Evolutionary conservation across 768 basidiomycete genomes (phyloP).

Genomic region (Tremella yokohamensis): DNA sequence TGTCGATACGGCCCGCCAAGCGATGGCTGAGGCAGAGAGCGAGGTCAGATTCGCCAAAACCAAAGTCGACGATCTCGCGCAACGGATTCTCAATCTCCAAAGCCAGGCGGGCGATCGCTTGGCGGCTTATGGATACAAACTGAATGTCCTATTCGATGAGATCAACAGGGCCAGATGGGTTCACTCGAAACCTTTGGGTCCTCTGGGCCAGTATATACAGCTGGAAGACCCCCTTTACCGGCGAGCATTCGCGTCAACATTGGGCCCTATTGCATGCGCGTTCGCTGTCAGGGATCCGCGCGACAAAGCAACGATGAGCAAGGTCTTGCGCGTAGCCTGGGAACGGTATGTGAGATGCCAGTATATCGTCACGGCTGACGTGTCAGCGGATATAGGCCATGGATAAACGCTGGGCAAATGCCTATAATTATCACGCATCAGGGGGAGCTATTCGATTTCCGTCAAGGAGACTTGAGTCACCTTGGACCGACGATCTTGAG

Average conservation of each 20-base stretch:
- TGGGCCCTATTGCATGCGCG: slow-evolving; percentile 61
- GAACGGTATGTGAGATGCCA: slow-evolving; percentile 7
- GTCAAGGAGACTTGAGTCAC: slow-evolving; percentile 64
- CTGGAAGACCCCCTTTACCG: slow-evolving; percentile 69
- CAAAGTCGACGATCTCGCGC: too few relatives aligned
- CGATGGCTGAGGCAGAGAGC: too few relatives aligned
- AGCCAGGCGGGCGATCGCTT: slow-evolving; percentile 25
- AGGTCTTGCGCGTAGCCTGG: slow-evolving; percentile 51
- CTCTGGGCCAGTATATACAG: slow-evolving; percentile 73
- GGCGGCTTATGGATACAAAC: slow-evolving; percentile 38
- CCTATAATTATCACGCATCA: slow-evolving; percentile 51
- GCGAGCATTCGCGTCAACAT: slow-evolving; percentile 61
- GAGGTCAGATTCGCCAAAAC: too few relatives aligned
- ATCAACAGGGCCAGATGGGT: slow-evolving; percentile 42
- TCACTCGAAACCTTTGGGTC: slow-evolving; percentile 53
- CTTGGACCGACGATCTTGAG: slow-evolving; percentile 71
- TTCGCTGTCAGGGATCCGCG: slow-evolving; percentile 71
- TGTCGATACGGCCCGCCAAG: neutral
- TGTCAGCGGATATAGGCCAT: too few relatives aligned
- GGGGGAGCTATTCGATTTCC: slow-evolving; percentile 77
- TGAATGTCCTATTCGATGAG: slow-evolving; percentile 36
- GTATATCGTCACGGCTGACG: neutral
- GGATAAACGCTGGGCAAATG: neutral
- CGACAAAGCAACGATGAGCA: slow-evolving; percentile 62
- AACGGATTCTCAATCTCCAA: neutral